Percentiles rank a stretch among this genome's conserved stretches.
Conservation (phyloP, 2,329 filamentous ascomycete genomes). For the Domatiomyces globalis region DNA sequence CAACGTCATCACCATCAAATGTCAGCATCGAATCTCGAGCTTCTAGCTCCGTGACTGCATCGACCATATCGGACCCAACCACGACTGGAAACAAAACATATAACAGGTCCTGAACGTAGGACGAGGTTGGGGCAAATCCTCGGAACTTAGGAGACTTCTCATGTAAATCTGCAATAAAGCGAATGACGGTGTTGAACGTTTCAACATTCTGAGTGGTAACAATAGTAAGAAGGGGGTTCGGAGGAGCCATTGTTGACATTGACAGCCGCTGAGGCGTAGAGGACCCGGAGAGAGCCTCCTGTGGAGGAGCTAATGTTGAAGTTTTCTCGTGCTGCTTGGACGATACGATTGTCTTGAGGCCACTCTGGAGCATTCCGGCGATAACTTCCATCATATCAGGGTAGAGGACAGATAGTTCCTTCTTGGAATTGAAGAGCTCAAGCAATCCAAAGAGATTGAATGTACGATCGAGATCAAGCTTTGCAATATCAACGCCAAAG, state of each 20-base stretch:
- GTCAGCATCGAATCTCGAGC: constrained; percentile 66
- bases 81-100: constrained; percentile 74
- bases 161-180: constrained; percentile 68
- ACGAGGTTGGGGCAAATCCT: constrained; percentile 66
- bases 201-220: constrained; percentile 42
- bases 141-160: constrained; percentile 61
- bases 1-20: constrained; percentile 74
- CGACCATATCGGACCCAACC: constrained; percentile 71
- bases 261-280: constrained; percentile 13
- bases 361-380: constrained; percentile 73
- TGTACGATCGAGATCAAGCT: constrained; percentile 55
- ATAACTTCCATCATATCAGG: constrained; percentile 70
- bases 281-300: constrained; percentile 33
- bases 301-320: constrained; percentile 7
- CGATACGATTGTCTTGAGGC: constrained; percentile 54
- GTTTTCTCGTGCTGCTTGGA: constrained; percentile 35
- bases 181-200: constrained; percentile 61
- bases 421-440: constrained; percentile 49
- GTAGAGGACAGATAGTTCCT: constrained; percentile 51
- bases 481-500: constrained; percentile 68
- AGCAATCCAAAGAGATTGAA: constrained; percentile 63
- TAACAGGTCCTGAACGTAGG: constrained; percentile 67
- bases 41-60: constrained; percentile 72
- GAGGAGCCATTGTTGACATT: constrained; percentile 19
- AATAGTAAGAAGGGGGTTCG: constrained; percentile 14